Evolutionary conservation across 768 basidiomycete genomes (phyloP), one percentile per base, ranked within the genome.

Genomic region (Leccinum fibrillosum): DNA sequence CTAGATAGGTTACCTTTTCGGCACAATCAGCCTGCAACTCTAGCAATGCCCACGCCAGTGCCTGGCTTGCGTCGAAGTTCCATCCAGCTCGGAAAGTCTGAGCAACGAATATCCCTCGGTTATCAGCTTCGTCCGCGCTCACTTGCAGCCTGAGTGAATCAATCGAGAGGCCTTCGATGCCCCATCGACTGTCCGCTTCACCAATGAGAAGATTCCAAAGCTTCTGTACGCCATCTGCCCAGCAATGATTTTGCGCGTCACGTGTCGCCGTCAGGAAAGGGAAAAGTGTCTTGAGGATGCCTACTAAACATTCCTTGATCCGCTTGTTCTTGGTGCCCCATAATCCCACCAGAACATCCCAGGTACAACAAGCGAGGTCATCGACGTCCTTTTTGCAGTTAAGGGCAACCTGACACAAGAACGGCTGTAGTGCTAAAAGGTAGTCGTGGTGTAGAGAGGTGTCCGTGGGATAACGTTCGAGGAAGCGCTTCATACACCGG

Each of bases 21-120:
- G 84, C 80, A 67, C 88, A 89, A 69, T 92, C 90, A 3, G 92
- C 89, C 58, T 90, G 89, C 21, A 95, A 74, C 69, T 93, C 86
- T 6, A 94, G 74, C 6, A 88, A 77, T 6, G 85, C 81, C 94
- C 94, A 97, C 0, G 86, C 78, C 32, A 90, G 71, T 1, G 90
- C 90, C 69, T 93, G 88, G 19, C 69, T 76, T 0, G 78, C 60
- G 58, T 85, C 84, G 65, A 98, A 92, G 62, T 84, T 81, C 77
- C 79, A 83, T 5, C 91, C 92, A 44, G 86, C 80, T 54, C 86
- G 77, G 69, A 92, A 92, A 1, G 89, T 89, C 25, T 70, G 75
- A 0, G 85, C 81, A 25, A 79, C 70, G 62, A 92, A 94, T 3
- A 86, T 77, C 17, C 66, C 69, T 23, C 62, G 67, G 6, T 68